Conservation (phyloP, 495 filamentous ascomycete species). For the Talaromyces wortmannii region DNA sequence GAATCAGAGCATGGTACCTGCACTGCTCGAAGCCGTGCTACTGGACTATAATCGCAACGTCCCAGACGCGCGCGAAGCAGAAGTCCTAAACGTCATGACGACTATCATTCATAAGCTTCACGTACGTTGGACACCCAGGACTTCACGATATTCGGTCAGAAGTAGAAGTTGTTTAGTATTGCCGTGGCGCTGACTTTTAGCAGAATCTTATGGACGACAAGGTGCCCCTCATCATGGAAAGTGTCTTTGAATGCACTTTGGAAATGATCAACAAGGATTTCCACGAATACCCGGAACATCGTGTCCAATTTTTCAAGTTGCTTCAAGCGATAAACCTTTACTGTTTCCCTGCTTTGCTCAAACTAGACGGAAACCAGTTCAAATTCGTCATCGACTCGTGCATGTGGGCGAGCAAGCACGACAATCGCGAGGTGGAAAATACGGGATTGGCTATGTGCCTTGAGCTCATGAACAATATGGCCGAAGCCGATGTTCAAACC, state of each 20-base stretch:
- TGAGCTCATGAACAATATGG: slow-evolving; percentile 95
- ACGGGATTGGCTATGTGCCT: slow-evolving; percentile 99
- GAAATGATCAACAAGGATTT: slow-evolving; percentile 99
- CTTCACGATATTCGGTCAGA: slow-evolving; percentile 30
- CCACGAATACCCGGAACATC: slow-evolving; percentile 96
- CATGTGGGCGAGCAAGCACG: slow-evolving; percentile 99
- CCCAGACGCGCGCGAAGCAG: slow-evolving; percentile 90
- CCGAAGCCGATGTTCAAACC: slow-evolving; percentile 78
- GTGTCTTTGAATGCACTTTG: slow-evolving; percentile 96
- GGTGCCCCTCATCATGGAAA: slow-evolving; percentile 94
- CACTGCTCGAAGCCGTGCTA: slow-evolving; percentile 89
- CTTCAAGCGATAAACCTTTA: slow-evolving; percentile 91
- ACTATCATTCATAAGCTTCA: slow-evolving; percentile 93
- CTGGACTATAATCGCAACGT: slow-evolving; percentile 97
- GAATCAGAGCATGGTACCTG: slow-evolving; percentile 86
- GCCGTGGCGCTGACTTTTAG: slow-evolving; percentile 21
- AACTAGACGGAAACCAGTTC: slow-evolving; percentile 91
- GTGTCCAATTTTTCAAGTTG: slow-evolving; percentile 97
- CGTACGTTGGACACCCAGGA: slow-evolving; percentile 57
- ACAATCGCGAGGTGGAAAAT: slow-evolving; percentile 95
- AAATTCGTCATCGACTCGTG: slow-evolving; percentile 99
- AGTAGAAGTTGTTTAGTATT: slow-evolving; percentile 7
- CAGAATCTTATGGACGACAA: slow-evolving; percentile 95
- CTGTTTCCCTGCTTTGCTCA: slow-evolving; percentile 91
- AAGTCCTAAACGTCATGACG: slow-evolving; percentile 96